Evolutionary conservation across 2,329 filamentous ascomycete species (phyloP).

Genomic region (Beauveria varroae): DNA sequence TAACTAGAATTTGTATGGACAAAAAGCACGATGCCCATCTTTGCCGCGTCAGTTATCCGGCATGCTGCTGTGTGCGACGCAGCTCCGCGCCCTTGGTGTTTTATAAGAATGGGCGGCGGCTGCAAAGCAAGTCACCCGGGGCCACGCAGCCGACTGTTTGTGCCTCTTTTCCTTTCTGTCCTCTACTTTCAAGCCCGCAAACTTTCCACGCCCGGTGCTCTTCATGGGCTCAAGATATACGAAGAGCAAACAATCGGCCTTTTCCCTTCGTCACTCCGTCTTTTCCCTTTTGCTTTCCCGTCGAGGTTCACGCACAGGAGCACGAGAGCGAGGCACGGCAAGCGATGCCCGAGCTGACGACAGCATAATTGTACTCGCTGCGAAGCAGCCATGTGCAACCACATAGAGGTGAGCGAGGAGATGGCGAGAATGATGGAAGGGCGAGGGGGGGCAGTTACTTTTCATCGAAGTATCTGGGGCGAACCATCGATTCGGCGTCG

Average conservation of each 20-base stretch:
- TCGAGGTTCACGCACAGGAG: too few relatives aligned
- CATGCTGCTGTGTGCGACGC: neutral
- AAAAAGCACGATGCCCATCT: neutral
- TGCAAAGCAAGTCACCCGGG: neutral
- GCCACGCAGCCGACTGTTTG: neutral
- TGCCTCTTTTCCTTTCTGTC: neutral
- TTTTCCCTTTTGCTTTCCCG: neutral
- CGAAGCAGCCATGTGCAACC: constrained; percentile 1
- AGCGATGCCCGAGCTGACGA: too few relatives aligned
- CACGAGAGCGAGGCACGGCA: too few relatives aligned
- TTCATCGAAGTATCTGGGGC: neutral
- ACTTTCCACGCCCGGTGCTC: too few relatives aligned
- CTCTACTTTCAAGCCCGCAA: too few relatives aligned
- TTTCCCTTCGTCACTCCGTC: too few relatives aligned
- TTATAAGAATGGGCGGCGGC: neutral
- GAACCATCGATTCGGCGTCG: too few relatives aligned
- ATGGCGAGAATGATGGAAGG: neutral
- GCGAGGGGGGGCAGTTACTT: too few relatives aligned
- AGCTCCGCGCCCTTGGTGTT: neutral
- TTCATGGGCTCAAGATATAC: too few relatives aligned
- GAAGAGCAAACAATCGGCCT: too few relatives aligned
- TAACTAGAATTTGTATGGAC: neutral
- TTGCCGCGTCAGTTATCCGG: neutral
- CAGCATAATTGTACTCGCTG: neutral
- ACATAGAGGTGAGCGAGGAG: neutral